These are phyloP conservation scores for Cinnamomum micranthum DNA, from an alignment of 164 flowering plant genomes.

Conservation along the genomic window DNA sequence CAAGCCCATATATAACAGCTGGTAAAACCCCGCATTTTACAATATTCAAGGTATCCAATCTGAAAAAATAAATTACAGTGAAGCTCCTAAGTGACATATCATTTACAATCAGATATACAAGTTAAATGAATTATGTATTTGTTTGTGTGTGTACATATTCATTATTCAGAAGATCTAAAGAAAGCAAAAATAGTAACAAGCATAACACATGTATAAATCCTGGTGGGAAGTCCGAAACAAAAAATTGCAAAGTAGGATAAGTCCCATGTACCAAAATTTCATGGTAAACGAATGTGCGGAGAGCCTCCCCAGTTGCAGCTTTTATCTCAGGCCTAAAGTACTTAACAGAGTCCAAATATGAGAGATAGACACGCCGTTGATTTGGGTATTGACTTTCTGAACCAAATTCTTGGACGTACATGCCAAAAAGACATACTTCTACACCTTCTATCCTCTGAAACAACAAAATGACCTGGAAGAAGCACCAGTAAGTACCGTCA, in stretches of 20 bases:
- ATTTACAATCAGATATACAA: not conserved
- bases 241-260: not conserved
- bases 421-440: conserved; percentile 97
- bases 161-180: not conserved
- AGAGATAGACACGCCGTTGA: conserved; percentile 94
- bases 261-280: conserved; percentile 74
- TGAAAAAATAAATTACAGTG: conserved; percentile 20
- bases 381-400: conserved; percentile 85
- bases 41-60: conserved; percentile 98
- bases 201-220: not conserved
- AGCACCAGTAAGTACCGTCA: not conserved
- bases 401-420: conserved; percentile 99
- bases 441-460: conserved; percentile 99
- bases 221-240: not conserved
- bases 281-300: conserved; percentile 96
- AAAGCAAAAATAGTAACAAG: conserved; percentile 1
- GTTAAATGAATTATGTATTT: not conserved
- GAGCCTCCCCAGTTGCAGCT: conserved; percentile 88
- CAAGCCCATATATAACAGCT: conserved; percentile 99
- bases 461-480: conserved; percentile 71
- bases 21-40: conserved; percentile 90
- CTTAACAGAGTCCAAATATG: conserved; percentile 96
- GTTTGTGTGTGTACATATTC: no score
- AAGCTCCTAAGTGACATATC: not conserved
- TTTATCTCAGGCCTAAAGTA: conserved; percentile 94